Percentiles rank a stretch among this genome's conserved stretches.
Evolutionary conservation across 805 yeast species (phyloP).

Genomic region (Pichia scutulata): DNA sequence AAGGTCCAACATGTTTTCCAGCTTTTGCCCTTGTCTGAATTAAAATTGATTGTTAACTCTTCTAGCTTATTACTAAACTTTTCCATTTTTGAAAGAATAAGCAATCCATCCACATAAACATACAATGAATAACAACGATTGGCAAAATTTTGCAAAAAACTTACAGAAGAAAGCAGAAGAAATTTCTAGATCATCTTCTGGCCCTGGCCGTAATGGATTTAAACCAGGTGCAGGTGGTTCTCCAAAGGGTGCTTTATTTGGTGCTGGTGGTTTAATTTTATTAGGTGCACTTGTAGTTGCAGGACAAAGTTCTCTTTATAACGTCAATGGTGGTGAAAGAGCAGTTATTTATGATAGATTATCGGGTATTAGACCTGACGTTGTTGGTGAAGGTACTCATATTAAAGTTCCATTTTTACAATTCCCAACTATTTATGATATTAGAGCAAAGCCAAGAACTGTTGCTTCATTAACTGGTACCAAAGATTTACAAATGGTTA

Average conservation of each 20-base stretch:
- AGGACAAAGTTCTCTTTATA: slow-evolving; percentile 54
- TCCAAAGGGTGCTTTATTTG: slow-evolving; percentile 53
- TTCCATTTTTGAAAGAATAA: neutral
- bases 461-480: slow-evolving; percentile 96
- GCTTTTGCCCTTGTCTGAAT: neutral
- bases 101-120: neutral
- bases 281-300: slow-evolving; percentile 51
- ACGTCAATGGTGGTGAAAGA: slow-evolving; percentile 98
- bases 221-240: slow-evolving; percentile 17
- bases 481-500: slow-evolving; percentile 97
- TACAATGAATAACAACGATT: slow-evolving; percentile 34
- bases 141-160: slow-evolving; percentile 45
- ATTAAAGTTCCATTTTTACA: slow-evolving; percentile 91
- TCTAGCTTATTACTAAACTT: neutral
- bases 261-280: slow-evolving; percentile 51
- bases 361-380: slow-evolving; percentile 73
- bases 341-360: slow-evolving; percentile 89
- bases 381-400: slow-evolving; percentile 93
- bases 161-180: slow-evolving; percentile 39
- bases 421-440: slow-evolving; percentile 86
- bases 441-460: slow-evolving; percentile 94
- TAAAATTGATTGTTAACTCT: neutral
- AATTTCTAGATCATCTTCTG: slow-evolving; percentile 29
- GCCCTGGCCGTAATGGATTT: slow-evolving; percentile 18
- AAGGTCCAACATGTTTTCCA: neutral